Conservation (phyloP, 2,329 filamentous ascomycete genomes). For the Claviceps purpurea region DNA sequence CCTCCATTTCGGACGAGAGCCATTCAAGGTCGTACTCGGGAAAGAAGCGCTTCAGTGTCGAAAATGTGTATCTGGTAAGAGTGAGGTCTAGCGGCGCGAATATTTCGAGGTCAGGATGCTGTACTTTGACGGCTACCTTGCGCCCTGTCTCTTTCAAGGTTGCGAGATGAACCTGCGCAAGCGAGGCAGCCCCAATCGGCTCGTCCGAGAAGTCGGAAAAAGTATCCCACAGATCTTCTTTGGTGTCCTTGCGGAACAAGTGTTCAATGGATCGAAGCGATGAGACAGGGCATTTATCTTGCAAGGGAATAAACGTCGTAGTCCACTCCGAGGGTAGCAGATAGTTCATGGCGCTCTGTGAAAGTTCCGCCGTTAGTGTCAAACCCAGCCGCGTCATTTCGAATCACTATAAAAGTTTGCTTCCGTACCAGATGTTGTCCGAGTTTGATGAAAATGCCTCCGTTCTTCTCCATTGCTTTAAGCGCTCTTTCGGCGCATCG, state of each 20-base stretch:
- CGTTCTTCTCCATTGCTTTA: conserved; percentile 81
- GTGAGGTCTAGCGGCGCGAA: conserved; percentile 83
- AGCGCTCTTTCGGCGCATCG: conserved; percentile 83
- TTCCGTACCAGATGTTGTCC: conserved; percentile 69
- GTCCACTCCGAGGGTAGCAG: conserved; percentile 87
- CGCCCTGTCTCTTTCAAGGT: conserved; percentile 69
- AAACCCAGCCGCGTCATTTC: not conserved
- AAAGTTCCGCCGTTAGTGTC: not conserved
- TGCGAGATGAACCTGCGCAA: conserved; percentile 89
- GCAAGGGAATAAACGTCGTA: conserved; percentile 84
- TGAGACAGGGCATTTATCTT: conserved; percentile 90
- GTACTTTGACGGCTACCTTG: conserved; percentile 89
- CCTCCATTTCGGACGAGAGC: conserved; percentile 86
- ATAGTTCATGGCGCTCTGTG: conserved; percentile 83
- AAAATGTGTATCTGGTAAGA: conserved; percentile 79
- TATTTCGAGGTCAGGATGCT: conserved; percentile 79
- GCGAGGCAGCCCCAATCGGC: conserved; percentile 83
- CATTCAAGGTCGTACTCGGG: conserved; percentile 96
- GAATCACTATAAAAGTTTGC: not conserved
- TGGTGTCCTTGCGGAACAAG: conserved; percentile 80
- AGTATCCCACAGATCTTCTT: conserved; percentile 61
- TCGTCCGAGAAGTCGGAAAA: conserved; percentile 72
- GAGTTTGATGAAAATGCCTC: conserved; percentile 96
- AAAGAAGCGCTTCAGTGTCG: conserved; percentile 81
- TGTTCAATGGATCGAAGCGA: conserved; percentile 73